These are phyloP conservation scores for Chenopodium berlandieri DNA, from an alignment of 148 eudicot species.

Conservation along the genomic window DNA sequence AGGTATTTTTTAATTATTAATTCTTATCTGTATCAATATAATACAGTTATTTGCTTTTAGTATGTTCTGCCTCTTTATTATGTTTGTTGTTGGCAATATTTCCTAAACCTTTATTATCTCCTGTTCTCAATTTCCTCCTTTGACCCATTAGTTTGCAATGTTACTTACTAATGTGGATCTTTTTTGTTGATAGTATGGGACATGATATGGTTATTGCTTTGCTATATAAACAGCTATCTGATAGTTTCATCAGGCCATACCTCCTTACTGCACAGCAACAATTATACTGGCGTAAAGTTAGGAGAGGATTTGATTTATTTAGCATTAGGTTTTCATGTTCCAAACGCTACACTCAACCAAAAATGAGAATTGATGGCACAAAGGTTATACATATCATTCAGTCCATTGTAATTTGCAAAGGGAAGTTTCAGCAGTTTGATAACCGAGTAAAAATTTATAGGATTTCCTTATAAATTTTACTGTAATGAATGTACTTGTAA, in stretches of 20 bases:
- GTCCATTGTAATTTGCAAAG: too few species aligned
- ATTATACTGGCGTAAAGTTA: background rate
- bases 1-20: slow-evolving; percentile 37
- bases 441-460: too few species aligned
- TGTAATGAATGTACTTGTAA: too few species aligned
- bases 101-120: background rate
- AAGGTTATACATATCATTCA: background rate
- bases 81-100: background rate
- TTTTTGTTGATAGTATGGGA: background rate
- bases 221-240: background rate
- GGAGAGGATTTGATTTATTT: background rate
- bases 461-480: too few species aligned
- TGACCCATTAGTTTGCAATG: background rate
- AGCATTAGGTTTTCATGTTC: background rate
- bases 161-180: background rate
- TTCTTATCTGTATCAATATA: background rate
- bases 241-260: background rate
- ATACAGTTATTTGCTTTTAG: background rate
- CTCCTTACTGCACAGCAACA: background rate
- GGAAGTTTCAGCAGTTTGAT: too few species aligned
- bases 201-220: background rate
- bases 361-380: background rate
- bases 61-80: slow-evolving; percentile 1
- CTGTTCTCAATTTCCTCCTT: background rate
- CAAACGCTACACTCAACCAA: background rate